Conservation (phyloP, 257 asterid genomes). For the Capsicum chinense region DNA sequence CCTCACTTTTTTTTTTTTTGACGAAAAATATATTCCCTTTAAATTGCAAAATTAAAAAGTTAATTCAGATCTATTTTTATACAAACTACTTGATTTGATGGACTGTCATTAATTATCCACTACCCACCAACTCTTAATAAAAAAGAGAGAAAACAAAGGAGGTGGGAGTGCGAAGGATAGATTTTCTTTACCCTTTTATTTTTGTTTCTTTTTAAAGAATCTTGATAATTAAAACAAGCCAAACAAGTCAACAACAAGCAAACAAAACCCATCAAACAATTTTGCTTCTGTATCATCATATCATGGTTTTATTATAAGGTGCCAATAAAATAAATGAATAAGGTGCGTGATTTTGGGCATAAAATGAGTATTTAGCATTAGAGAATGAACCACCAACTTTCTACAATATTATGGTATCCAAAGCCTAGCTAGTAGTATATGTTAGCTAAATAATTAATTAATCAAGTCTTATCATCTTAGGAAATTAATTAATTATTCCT, state of each 20-base stretch:
- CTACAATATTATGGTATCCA: not conserved
- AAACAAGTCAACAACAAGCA: conserved; percentile 7
- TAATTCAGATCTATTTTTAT: too few species aligned
- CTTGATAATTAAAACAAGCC: not conserved
- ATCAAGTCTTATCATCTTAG: conserved; percentile 9
- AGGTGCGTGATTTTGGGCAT: conserved; percentile 37
- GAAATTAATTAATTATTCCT: not conserved
- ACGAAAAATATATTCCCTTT: too few species aligned
- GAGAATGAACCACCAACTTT: not conserved
- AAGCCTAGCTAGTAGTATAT: not conserved
- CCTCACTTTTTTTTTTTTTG: too few species aligned
- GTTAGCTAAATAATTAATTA: conserved; percentile 9
- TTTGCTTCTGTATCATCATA: conserved; percentile 19
- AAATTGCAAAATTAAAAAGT: too few species aligned
- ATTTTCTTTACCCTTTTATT: too few species aligned
- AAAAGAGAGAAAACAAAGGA: too few species aligned
- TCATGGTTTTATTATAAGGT: not conserved
- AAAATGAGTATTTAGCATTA: conserved; percentile 21
- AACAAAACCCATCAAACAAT: conserved; percentile 17
- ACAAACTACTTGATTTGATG: too few species aligned
- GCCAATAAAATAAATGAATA: not conserved
- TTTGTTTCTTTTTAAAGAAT: not conserved
- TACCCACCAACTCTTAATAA: too few species aligned
- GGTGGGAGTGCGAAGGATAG: too few species aligned
- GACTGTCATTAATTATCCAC: too few species aligned